Base-by-base conservation (phyloP, 2,329 filamentous ascomycete genomes). In the Harringtonia aguacate region DNA sequence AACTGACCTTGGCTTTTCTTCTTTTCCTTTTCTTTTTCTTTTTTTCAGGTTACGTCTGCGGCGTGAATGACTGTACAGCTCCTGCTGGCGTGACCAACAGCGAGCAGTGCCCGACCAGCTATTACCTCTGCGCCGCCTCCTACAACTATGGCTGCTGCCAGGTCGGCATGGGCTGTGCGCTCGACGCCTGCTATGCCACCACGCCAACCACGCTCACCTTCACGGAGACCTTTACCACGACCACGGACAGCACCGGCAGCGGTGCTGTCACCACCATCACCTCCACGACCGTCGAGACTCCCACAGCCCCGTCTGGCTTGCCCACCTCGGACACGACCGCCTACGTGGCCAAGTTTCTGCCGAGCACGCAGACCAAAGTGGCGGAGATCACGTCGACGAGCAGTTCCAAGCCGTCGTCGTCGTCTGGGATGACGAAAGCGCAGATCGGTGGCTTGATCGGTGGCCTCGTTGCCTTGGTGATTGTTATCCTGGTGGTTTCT, bases 381-480 rank as follows among this genome's bases (percentile, higher is more conserved):
- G 50, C 59, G 1, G 60, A 64, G 4, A 49, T 58, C 1, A 47
- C 60, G 14, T 55, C 58, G 1, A 15, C 5, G 20, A 14, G 18
- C 21, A 14, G 20, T 13, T 22, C 18, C 3, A 20, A 7, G 8
- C 14, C 24, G 17, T 48, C 41, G 4, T 37, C 35, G 10, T 50
- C 53, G 18, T 50, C 48, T 9, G 53, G 59, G 36, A 57, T 73
- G 20, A 63, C 64, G 21, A 53, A 52, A 0, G 62, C 56, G 1
- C 61, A 68, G 22, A 58, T 79, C 3, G 73, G 68, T 3, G 75
- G 75, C 3, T 74, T 78, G 20, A 63, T 78, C 29, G 70, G 65
- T 3, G 74, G 71, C 1, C 68, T 67, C 13, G 58, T 72, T 3
- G 64, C 61, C 1, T 54, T 78, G 12, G 58, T 79, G 3, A 44